Conservation (phyloP, 2,329 filamentous ascomycete species). For the Fusarium sp. region DNA sequence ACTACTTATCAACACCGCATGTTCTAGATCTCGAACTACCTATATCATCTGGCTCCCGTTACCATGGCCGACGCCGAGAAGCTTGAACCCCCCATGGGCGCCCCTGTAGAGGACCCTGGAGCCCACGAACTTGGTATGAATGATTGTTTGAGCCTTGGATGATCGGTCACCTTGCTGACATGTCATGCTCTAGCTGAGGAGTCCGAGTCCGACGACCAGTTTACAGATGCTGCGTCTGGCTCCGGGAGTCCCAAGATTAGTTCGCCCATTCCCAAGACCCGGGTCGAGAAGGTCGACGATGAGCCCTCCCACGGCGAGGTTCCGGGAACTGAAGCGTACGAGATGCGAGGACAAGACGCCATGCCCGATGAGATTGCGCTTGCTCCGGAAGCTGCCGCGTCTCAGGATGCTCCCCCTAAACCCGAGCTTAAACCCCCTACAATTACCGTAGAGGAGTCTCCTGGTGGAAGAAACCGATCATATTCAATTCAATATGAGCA, state of each 20-base stretch:
- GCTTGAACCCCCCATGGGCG: conserved; percentile 52
- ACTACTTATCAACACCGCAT: conserved; percentile 41
- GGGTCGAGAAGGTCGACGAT: conserved; percentile 71
- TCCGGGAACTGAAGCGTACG: conserved; percentile 70
- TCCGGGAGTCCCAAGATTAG: conserved; percentile 58
- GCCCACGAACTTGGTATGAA: conserved; percentile 70
- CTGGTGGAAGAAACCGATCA: conserved; percentile 57
- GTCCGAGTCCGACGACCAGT: conserved; percentile 78
- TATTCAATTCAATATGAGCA: conserved; percentile 61
- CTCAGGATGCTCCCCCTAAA: conserved; percentile 43
- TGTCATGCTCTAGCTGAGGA: conserved; percentile 58
- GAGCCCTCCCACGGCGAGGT: conserved; percentile 68
- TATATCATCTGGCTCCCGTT: conserved; percentile 13
- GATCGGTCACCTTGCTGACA: conserved; percentile 44
- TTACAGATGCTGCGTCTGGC: conserved; percentile 74
- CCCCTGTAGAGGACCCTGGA: conserved; percentile 64
- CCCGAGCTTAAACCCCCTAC: conserved; percentile 57
- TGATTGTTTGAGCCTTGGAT: conserved; percentile 2
- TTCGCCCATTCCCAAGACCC: conserved; percentile 70
- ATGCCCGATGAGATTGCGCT: conserved; percentile 72
- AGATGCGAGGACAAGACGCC: conserved; percentile 68
- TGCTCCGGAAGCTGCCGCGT: conserved; percentile 49
- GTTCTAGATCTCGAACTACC: conserved; percentile 25
- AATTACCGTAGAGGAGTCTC: conserved; percentile 67
- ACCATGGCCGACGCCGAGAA: conserved; percentile 51